Base-by-base conservation (phyloP, 73 alveolate genomes). In the Paramecium primaurelia region DNA sequence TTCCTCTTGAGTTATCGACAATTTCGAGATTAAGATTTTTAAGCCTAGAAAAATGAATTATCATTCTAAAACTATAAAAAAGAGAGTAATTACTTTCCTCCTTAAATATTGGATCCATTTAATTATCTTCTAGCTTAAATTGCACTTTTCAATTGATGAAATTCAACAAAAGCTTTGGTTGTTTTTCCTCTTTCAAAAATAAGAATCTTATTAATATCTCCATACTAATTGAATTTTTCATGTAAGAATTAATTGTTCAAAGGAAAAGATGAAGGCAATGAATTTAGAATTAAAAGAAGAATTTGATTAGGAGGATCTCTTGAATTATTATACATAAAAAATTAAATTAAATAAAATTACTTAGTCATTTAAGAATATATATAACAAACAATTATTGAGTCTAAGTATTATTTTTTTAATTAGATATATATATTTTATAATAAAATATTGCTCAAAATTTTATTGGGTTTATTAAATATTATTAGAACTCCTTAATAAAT, bases 221-320 rank as follows among this genome's bases (percentile, higher is more conserved):
- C 91, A 80, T 12, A 80, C 49, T 80, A 2, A 45, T 47, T 80
- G 58, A 80, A 80, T 30, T 32, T 40, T 26, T 40, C 2, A 18
- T 32, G 58, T 11, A 80, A 9, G 28, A 8, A 80, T 3, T 20
- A 59, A 47, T 80, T 80, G 30, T 59, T 80, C 45, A 80, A 42
- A 20, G 91, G 77, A 47, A 42, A 80, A 45, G 64, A 14, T 14
- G 71, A 64, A 45, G 91, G 77, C 26, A 80, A 36, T 25, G 18
- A 49, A 36, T 59, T 80, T 0, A 80, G 47, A 36, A 80, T 20
- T 26, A 80, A 34, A 22, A 80, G 58, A 42, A 80, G 91, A 20
- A 80, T 80, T 80, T 26, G n/a, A 47, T 64, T 80, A 18, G 91
- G 91, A 47, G 91, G 91, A 44, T 80, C 91, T 32, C 91, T 40